Conservation (phyloP, 78 protist species). For the Mastigamoeba balamuthi region DNA sequence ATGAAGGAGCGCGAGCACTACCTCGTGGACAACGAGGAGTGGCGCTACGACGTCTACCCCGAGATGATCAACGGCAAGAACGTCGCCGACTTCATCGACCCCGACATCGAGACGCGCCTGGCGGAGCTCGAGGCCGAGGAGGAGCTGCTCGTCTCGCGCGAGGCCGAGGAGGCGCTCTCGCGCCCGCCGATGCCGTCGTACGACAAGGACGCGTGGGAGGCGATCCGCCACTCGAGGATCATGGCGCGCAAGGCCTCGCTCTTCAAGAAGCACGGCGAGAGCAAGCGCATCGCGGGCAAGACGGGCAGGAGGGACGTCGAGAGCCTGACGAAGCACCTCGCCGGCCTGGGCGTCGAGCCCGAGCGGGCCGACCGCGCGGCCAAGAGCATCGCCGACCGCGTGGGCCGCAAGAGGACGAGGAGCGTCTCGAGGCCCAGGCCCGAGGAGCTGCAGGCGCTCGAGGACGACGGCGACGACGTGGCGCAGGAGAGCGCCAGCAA, state of each 20-base stretch:
- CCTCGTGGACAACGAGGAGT: slow-evolving; percentile 50
- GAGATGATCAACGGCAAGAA: slow-evolving; percentile 97
- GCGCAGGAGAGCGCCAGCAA: neutral
- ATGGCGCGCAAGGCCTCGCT: neutral
- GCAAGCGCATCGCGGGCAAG: neutral
- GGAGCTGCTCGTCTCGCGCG: too few relatives aligned
- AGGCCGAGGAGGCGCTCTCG: neutral
- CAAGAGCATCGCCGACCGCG: neutral
- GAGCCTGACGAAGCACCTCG: neutral
- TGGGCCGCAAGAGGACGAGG: neutral
- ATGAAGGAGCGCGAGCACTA: slow-evolving; percentile 6
- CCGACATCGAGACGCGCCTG: slow-evolving; percentile 73
- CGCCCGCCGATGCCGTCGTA: slow-evolving; percentile 16
- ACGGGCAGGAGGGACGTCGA: neutral
- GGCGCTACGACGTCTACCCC: slow-evolving; percentile 93
- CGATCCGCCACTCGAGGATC: neutral
- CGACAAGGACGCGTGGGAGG: neutral
- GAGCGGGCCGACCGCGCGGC: neutral
- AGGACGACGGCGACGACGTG: too few relatives aligned
- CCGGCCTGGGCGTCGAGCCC: slow-evolving; percentile 4
- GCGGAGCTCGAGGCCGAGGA: slow-evolving; percentile 82
- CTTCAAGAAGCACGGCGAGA: neutral
- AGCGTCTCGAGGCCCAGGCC: neutral
- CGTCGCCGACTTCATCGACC: slow-evolving; percentile 91
- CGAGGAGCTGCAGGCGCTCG: neutral